Base-by-base conservation (phyloP, 495 filamentous ascomycete species). In the Penicillium odoratum region DNA sequence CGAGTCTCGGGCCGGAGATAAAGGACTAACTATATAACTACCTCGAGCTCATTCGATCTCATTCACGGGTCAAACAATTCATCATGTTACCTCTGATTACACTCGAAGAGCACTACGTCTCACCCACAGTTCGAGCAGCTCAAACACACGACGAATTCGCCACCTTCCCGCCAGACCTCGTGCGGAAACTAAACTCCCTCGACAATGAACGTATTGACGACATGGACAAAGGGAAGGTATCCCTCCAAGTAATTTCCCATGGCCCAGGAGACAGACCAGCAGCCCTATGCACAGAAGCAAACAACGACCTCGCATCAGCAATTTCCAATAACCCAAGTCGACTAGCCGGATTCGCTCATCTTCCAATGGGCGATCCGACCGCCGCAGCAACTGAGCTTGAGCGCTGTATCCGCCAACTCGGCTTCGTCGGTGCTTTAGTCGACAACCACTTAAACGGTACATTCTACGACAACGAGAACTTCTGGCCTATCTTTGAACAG, bases 71-170 rank as follows among this genome's bases (percentile, higher is more conserved):
- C 21, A 21, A 21, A 21, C 21, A 21, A 2, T 21, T 13, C 33
- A 47, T 29, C 57, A 67, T 67, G 64, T 21, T 50, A 16, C 60
- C 58, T 25, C 68, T 84, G 57, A 83, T 87, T 55, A 72, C 84
- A 13, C 81, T 86, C 36, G 85, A 87, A 69, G 84, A 87, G 62
- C 85, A 85, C 62, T 86, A 78, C 69, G 68, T 79, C 65, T 76
- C 79, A 48, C 67, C 67, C 28, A 60, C 66, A 8, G 68, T 72
- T 30, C 58, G 66, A 31, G 50, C 55, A 38, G 29, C 56, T 47
- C 48, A 52, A n/a, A 29, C 30, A 34, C 25, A 33, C 26, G 47
- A 56, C 21, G 53, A 55, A n/a, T 67, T 63, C 53, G 54, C 53
- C 44, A 34, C 29, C 7, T 65, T 63, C 42, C 68, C 68, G 44